phyloP scores from a whole-genome alignment of 2,329 filamentous ascomycete species.

The Colletotrichum eremochloae region DNA sequence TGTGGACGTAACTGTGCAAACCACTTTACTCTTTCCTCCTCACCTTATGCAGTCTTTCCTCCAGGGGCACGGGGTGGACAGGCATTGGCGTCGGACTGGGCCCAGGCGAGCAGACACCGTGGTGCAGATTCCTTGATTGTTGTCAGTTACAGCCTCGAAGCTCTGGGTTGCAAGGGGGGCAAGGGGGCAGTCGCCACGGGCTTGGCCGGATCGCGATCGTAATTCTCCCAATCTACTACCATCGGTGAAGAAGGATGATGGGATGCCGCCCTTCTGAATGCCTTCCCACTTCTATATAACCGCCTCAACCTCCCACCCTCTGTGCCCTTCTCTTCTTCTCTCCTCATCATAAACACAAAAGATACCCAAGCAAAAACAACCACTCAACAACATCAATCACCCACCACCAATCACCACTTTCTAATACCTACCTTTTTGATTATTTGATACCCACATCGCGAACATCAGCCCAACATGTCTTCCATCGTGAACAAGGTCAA shows the following conservation, averaged over 20 bases:
- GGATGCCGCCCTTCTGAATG: slow-evolving; percentile 20
- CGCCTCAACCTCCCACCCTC: slow-evolving; percentile 26
- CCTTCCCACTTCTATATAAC: slow-evolving; percentile 38
- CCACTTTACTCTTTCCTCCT: slow-evolving; percentile 1
- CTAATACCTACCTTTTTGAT: slow-evolving; percentile 8
- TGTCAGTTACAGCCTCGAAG: slow-evolving; percentile 23
- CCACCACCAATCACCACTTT: not conserved
- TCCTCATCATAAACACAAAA: slow-evolving; percentile 41
- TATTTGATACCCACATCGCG: slow-evolving; percentile 41
- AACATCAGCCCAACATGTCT: slow-evolving; percentile 62
- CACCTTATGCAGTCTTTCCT: slow-evolving; percentile 1
- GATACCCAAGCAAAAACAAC: slow-evolving; percentile 35
- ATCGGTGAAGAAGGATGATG: not conserved
- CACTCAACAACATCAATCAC: slow-evolving; percentile 30
- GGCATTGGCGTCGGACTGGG: slow-evolving; percentile 15
- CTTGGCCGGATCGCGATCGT: slow-evolving; percentile 28
- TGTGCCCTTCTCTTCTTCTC: not conserved
- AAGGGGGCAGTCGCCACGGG: not conserved
- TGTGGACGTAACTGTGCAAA: slow-evolving; percentile 32
- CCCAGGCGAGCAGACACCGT: slow-evolving; percentile 5
- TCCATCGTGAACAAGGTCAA: slow-evolving; percentile 71
- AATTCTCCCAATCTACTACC: slow-evolving; percentile 9
- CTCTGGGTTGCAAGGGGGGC: not conserved
- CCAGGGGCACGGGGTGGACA: not conserved
- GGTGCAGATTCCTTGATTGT: slow-evolving; percentile 38